Base-by-base conservation (phyloP, 2,329 filamentous ascomycete genomes). In the Emericellopsis cladophorae region DNA sequence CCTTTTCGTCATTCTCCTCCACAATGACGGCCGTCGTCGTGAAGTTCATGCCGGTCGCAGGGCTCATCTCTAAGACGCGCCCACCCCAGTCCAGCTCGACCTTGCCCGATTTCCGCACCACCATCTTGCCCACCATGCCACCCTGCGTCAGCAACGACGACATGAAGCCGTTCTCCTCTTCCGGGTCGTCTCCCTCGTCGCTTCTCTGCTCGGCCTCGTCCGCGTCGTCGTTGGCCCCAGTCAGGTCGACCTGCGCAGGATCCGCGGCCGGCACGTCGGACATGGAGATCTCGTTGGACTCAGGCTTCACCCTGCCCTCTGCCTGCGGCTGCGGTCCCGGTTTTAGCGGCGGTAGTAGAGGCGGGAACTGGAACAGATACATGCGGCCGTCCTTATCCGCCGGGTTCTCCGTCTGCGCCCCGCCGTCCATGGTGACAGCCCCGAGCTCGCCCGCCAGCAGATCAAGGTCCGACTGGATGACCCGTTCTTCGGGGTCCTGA, bases 281-380 rank as follows among this genome's bases (percentile, higher is more conserved):
- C 33, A 66, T 48, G 51, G 61, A 61, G 14, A 56, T 51, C 11
- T 59, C 51, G 23, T 66, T 58, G n/a, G 32, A 9, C 22, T 59
- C 50, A 7, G 61, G 61, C 42, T 70, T 68, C 4, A 57, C 49
- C 51, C 72, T 70, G 42, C 69, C 52, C 24, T 57, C 58, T 40
- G 48, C 44, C 18, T 42, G 38, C 1, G 49, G 36, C 15, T 16
- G 26, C 39, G 24, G 47, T 11, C 51, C 44, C 42, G 46, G 53
- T 45, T 55, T 61, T n/a, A 81, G 59, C 1, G 73, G 70, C 7
- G 77, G 76, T 10, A 81, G 64, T 4, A 79, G 60, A 5, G 75
- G 75, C 33, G 77, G 77, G 48, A 81, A 73, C 49, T 81, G 77
- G 58, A 81, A 81, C 39, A 81, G 63, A 46, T 79, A 80, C 40